Conservation (phyloP, 805 yeast species). For the Metschnikowia corniflorae region DNA sequence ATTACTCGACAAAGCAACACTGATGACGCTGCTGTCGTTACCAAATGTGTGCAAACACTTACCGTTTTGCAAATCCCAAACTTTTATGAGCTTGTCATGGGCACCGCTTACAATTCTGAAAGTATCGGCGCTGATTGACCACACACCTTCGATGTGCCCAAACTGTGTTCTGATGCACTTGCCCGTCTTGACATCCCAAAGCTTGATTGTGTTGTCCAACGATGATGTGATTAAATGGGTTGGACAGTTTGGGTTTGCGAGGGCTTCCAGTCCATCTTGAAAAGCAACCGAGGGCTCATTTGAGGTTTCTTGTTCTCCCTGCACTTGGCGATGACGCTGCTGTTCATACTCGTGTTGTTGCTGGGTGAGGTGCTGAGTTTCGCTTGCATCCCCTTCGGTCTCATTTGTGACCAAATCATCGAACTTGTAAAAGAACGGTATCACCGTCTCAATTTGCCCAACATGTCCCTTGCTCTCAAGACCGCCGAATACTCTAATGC, state of each 20-base stretch:
- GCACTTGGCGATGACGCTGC: slow-evolving; percentile 9
- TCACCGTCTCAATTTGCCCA: slow-evolving; percentile 90
- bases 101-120: slow-evolving; percentile 94
- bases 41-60: slow-evolving; percentile 91
- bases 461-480: slow-evolving; percentile 76
- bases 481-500: slow-evolving; percentile 77
- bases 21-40: slow-evolving; percentile 55
- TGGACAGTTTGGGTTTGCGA: slow-evolving; percentile 47
- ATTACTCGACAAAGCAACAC: slow-evolving; percentile 87
- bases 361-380: slow-evolving; percentile 21
- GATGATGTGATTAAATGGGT: slow-evolving; percentile 85
- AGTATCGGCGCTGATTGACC: slow-evolving; percentile 95
- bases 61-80: slow-evolving; percentile 96
- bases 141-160: slow-evolving; percentile 97
- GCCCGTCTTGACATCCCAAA: slow-evolving; percentile 88
- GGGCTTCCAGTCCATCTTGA: slow-evolving; percentile 4
- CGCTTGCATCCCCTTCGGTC: slow-evolving; percentile 31
- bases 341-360: slow-evolving; percentile 15
- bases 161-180: slow-evolving; percentile 89
- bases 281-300: neutral
- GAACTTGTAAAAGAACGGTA: slow-evolving; percentile 69
- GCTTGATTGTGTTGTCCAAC: slow-evolving; percentile 85
- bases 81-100: slow-evolving; percentile 83
- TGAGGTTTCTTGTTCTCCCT: neutral
- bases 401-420: slow-evolving; percentile 52